Evolutionary conservation across 1,284 basidiomycete genomes (phyloP).

Genomic region (Pyrrhoderma lamaoense): DNA sequence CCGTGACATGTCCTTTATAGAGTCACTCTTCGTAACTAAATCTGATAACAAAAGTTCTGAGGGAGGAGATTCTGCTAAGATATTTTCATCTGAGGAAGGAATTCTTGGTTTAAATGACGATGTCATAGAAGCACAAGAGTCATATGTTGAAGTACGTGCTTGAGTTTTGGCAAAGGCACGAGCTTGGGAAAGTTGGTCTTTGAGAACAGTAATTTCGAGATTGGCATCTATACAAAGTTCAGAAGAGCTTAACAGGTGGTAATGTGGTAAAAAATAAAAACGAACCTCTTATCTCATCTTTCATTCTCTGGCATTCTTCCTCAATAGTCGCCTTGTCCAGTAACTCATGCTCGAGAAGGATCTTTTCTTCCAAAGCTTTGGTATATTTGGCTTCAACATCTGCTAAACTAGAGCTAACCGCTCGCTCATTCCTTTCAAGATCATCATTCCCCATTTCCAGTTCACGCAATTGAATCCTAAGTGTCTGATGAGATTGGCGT

Average conservation of each 20-base stretch:
- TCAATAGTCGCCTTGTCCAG: slow-evolving; percentile 85
- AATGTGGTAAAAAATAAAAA: slow-evolving; percentile 12
- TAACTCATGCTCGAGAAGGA: slow-evolving; percentile 94
- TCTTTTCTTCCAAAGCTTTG: slow-evolving; percentile 91
- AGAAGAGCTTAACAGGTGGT: too few species aligned
- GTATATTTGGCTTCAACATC: slow-evolving; percentile 92
- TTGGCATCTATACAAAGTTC: slow-evolving; percentile 58
- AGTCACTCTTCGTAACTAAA: slow-evolving; percentile 26
- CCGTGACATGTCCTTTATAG: slow-evolving; percentile 9
- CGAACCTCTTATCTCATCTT: slow-evolving; percentile 89
- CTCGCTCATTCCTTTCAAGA: slow-evolving; percentile 85
- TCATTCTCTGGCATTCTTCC: slow-evolving; percentile 87
- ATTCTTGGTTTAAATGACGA: slow-evolving; percentile 24
- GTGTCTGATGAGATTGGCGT: slow-evolving; percentile 71
- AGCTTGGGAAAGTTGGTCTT: slow-evolving; percentile 57
- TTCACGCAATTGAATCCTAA: slow-evolving; percentile 78
- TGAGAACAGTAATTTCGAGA: slow-evolving; percentile 77
- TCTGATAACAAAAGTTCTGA: slow-evolving; percentile 57
- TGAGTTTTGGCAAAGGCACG: slow-evolving; percentile 26
- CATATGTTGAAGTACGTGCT: slow-evolving; percentile 20
- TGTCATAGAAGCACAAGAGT: slow-evolving; percentile 24
- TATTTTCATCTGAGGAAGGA: slow-evolving; percentile 27
- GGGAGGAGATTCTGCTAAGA: slow-evolving; percentile 46
- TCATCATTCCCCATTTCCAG: slow-evolving; percentile 96
- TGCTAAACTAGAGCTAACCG: slow-evolving; percentile 83